Evolutionary conservation across 768 basidiomycete species (phyloP), one percentile per base, ranked within the genome.

Genomic region (Mycena crocata): DNA sequence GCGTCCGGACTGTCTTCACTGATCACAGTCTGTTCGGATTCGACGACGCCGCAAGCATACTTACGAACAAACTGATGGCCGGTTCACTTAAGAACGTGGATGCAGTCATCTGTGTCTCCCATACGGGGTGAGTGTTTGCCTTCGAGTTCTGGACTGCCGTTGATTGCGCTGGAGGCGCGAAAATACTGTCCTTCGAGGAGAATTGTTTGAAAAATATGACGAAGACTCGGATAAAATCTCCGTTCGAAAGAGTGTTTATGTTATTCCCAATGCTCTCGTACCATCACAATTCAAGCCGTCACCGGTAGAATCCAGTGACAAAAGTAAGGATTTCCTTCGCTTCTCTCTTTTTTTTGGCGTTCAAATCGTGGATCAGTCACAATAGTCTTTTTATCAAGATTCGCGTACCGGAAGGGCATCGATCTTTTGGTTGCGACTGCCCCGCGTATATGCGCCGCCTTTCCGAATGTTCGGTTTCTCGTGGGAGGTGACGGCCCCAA

Each of bases 11-110:
- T 0, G 93, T 98, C 13, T 97, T 99, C 76, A 99, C 98, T 0
- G 98, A 99, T 77, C 97, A 99, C 72, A 95, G 93, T 73, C 79
- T 99, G 30, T 99, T 99, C 71, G 97, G 96, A 2, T 96, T 99
- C 74, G 96, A 94, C 34, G 96, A 98, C 74, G 96, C 98, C 19
- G 96, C 96, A 1, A 96, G 96, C 71, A 97, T 99, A 42, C 82
- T 98, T 69, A 98, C 98, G 7, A 99, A 99, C 82, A 99, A 99
- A 77, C 86, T 99, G 35, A 82, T 99, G 42, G 92, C 89, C 14
- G 95, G 88, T 5, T 91, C 93, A 2, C 81, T 99, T 73, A 87
- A 90, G 65, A 96, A 97, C 75, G 94, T 96, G 0, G 97, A 99
- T 71, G 95, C 92, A 0, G 94, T 93, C 1, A 96, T 99, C 28